These are phyloP conservation scores for Pulveroboletus sp. DNA, from an alignment of 768 basidiomycete species.

Conservation along the genomic window DNA sequence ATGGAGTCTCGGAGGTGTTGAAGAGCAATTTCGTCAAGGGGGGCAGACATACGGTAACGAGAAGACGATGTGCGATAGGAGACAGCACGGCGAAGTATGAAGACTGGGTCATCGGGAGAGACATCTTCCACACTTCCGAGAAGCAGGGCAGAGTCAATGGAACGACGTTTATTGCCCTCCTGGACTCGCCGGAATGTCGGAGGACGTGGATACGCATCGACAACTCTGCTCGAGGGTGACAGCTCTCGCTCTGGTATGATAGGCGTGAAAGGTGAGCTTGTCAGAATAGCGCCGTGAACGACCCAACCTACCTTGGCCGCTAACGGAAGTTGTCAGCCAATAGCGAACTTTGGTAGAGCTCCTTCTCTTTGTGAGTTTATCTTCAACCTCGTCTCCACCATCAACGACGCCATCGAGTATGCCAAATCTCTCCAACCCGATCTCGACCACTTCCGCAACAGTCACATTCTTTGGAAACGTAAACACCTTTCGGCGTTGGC, in stretches of 20 bases:
- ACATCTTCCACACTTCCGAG: conserved; percentile 73
- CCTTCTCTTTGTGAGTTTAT: conserved; percentile 77
- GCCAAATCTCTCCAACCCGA: conserved; percentile 88
- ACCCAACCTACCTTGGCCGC: conserved; percentile 56
- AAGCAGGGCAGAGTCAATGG: conserved; percentile 72
- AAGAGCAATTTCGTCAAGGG: conserved; percentile 80
- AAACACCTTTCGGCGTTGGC: conserved; percentile 74
- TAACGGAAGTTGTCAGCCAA: conserved; percentile 55
- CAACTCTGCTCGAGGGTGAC: conserved; percentile 71
- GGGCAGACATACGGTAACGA: conserved; percentile 67
- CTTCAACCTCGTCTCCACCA: conserved; percentile 97
- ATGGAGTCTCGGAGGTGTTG: conserved; percentile 64
- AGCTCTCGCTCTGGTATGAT: conserved; percentile 64
- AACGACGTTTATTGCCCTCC: conserved; percentile 72
- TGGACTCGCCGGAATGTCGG: conserved; percentile 62
- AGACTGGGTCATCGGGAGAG: conserved; percentile 77
- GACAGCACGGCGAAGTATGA: conserved; percentile 80
- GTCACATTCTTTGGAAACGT: conserved; percentile 92
- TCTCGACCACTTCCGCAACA: conserved; percentile 93
- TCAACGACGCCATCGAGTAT: conserved; percentile 97
- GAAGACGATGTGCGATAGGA: conserved; percentile 68
- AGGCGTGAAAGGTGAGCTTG: conserved; percentile 8
- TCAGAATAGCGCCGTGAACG: neutral
- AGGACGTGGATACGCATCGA: conserved; percentile 77
- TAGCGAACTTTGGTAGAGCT: conserved; percentile 81